Evolutionary conservation across 208 protist species (phyloP).

Genomic region (Trypanosoma conorhini): DNA sequence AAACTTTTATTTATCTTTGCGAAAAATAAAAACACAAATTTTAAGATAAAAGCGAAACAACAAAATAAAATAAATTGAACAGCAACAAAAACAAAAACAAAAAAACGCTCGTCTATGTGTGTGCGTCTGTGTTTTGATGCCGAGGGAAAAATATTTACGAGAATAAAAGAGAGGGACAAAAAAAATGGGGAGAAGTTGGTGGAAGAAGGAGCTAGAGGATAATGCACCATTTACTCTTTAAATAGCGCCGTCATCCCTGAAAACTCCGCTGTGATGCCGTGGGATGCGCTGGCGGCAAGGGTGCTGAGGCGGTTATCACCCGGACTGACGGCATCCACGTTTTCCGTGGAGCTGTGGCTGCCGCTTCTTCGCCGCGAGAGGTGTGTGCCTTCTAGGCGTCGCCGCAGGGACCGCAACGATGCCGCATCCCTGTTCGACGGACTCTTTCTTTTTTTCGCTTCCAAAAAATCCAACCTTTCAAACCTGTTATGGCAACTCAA

Average conservation of each 20-base stretch:
- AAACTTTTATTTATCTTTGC: background rate
- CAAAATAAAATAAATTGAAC: slow-evolving; percentile 26
- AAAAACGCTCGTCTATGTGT: too few relatives aligned
- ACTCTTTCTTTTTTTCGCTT: background rate
- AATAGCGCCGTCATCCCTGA: background rate
- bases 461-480: background rate
- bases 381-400: background rate
- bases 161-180: slow-evolving; percentile 19
- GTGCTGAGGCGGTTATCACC: background rate
- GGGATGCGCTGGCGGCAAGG: background rate
- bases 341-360: background rate
- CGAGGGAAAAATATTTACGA: background rate
- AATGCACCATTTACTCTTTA: background rate
- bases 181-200: background rate
- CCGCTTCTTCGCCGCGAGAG: background rate
- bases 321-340: background rate
- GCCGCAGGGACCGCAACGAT: background rate
- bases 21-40: slow-evolving; percentile 12
- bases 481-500: background rate
- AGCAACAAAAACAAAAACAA: slow-evolving; percentile 10
- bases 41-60: slow-evolving; percentile 27
- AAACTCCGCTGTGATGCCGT: slow-evolving; percentile 9
- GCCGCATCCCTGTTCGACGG: background rate
- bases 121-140: background rate
- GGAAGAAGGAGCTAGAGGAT: background rate